Base-by-base conservation (phyloP, 306 rosid species). In the Coriaria nepalensis region DNA sequence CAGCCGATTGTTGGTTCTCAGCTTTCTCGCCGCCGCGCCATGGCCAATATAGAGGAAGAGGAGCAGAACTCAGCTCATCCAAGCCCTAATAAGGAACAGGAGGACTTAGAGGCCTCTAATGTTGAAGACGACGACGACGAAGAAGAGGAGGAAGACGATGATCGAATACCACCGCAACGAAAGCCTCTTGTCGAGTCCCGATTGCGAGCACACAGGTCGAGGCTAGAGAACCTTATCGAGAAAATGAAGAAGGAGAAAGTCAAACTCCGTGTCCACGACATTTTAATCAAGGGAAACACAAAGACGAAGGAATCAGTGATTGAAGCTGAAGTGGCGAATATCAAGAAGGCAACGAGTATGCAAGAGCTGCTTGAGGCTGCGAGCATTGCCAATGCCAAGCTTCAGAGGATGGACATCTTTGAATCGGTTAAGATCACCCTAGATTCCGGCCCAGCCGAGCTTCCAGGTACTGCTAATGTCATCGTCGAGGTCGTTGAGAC, bases 381-480 rank as follows among this genome's bases (percentile, higher is more conserved):
- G 5, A 73, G 76, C 32, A 53, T 59, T 43, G 86, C 83, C 47
- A 79, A 73, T 59, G 73, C 75, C 5, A 82, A 69, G 78, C 86
- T 92, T 57, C 87, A 55, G 60, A 53, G 49, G 43, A 94, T 92
- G 0, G 86, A 72, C 8, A 80, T 92, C 59, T 92, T 92, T 37
- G 93, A 82, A 10, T 67, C 94, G 33, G 79, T 72, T 45, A 65
- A 62, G 57, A 53, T 85, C 68, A 67, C 75, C 0, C 94, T 92
- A 10, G 87, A 92, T 71, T 57, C 87, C 0, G 98, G 96, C 7
- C 96, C 94, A 48, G 78, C 76, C 29, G 94, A 92, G 78, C 63
- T 92, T 43, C 83, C 94, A 38, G 75, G 73, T 8, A 79, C 94
- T 10, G 59, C 93, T n/a, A 92, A 85, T 70, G 86, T 92, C 45